Percentiles rank a stretch among this genome's conserved stretches.
phyloP scores from a whole-genome alignment of 2,329 filamentous ascomycete species.

The Phaeophleospora eucalypticola region DNA sequence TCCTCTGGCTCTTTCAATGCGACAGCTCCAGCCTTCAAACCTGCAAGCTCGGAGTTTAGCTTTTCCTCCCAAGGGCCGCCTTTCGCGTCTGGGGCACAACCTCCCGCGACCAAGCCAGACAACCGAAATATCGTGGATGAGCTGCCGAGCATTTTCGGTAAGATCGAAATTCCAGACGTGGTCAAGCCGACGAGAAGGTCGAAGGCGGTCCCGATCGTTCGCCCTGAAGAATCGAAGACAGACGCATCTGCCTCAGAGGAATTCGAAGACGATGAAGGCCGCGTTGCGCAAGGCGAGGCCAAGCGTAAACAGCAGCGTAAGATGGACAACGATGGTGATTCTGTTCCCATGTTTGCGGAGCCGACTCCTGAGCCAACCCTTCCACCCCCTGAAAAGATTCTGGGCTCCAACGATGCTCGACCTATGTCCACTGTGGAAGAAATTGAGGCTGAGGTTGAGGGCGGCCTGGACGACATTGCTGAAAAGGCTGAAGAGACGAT shows the following conservation, averaged over 20 bases:
- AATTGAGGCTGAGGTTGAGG: constrained; percentile 9
- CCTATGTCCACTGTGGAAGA: constrained; percentile 16
- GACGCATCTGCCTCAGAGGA: constrained; percentile 28
- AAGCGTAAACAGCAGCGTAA: constrained; percentile 72
- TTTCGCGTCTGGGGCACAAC: constrained; percentile 25
- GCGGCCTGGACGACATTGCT: constrained; percentile 13
- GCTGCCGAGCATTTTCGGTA: constrained; percentile 34
- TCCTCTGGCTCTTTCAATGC: constrained; percentile 57
- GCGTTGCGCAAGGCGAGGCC: constrained; percentile 59
- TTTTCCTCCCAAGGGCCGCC: constrained; percentile 30
- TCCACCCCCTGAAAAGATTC: constrained; percentile 20
- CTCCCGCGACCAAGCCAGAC: neutral
- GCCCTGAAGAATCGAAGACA: constrained; percentile 34
- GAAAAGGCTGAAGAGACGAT: constrained; percentile 13
- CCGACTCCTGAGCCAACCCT: constrained; percentile 34
- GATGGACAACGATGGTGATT: constrained; percentile 63
- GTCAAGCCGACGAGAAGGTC: constrained; percentile 65
- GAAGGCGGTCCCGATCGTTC: constrained; percentile 78
- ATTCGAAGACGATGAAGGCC: constrained; percentile 57
- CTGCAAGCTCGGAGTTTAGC: constrained; percentile 34
- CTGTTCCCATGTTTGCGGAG: constrained; percentile 69
- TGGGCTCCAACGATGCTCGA: constrained; percentile 20
- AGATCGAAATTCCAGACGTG: constrained; percentile 59
- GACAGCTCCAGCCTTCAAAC: constrained; percentile 41
- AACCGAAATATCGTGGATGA: constrained; percentile 38